These are phyloP conservation scores for Agapanthus africanus DNA, from an alignment of 106 monocot genomes.

Conservation along the genomic window DNA sequence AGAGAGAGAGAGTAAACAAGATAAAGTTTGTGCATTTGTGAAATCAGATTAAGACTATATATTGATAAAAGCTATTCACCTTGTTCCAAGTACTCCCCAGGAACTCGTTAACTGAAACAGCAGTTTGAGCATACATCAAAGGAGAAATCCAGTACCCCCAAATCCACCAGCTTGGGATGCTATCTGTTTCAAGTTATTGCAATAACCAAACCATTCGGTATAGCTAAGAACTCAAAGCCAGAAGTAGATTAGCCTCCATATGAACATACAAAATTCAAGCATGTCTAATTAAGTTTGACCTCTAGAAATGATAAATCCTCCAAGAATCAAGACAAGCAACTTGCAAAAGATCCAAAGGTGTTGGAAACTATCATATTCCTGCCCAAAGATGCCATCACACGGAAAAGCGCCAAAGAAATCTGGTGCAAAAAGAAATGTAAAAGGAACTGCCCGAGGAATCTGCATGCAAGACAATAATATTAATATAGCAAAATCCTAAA, in stretches of 20 bases:
- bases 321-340: constrained; percentile 95
- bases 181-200: constrained; percentile 38
- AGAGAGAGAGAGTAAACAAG: no score
- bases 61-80: constrained; percentile 25
- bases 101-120: constrained; percentile 87
- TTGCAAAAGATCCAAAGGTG: constrained; percentile 95
- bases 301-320: constrained; percentile 92
- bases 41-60: neutral
- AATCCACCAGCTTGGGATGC: constrained; percentile 95
- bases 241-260: neutral
- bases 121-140: constrained; percentile 97
- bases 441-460: constrained; percentile 73
- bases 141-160: constrained; percentile 99
- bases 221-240: neutral
- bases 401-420: constrained; percentile 94
- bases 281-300: constrained; percentile 32
- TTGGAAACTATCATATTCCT: constrained; percentile 98
- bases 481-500: neutral
- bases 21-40: no score
- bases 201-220: neutral
- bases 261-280: neutral
- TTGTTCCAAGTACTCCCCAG: constrained; percentile 94
- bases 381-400: constrained; percentile 80
- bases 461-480: constrained; percentile 27
- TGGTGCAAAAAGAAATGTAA: constrained; percentile 90